A percentile compares a stretch with the other conserved stretches of the same genome.
Evolutionary conservation across 805 yeast species (phyloP).

Genomic region (Metschnikowia hibisci): DNA sequence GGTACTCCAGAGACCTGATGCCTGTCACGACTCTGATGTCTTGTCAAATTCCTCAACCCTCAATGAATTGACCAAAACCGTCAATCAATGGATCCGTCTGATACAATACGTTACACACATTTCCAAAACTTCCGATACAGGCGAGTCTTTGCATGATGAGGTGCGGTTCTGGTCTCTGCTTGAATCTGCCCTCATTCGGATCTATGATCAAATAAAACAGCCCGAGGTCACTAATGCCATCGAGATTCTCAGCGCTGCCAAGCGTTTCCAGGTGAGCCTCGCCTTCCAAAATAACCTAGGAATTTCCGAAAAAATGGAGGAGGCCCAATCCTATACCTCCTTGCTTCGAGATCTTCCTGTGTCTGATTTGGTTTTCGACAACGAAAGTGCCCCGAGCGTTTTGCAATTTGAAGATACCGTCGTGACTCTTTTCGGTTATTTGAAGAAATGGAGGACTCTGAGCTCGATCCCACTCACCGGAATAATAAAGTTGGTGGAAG

Average conservation of each 20-base stretch:
- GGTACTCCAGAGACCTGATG: conserved; percentile 22
- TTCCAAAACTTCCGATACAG: conserved; percentile 50
- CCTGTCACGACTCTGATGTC: conserved; percentile 22
- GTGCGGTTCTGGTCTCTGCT: conserved; percentile 73
- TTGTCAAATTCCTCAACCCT: conserved; percentile 49
- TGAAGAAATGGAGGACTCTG: conserved; percentile 55
- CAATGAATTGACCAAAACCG: conserved; percentile 65
- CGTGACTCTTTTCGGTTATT: conserved; percentile 49
- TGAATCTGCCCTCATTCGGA: conserved; percentile 53
- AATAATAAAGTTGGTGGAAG: conserved; percentile 62
- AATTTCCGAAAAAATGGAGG: conserved; percentile 48
- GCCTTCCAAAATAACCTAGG: conserved; percentile 71
- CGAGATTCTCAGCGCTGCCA: conserved; percentile 60
- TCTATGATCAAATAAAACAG: conserved; percentile 55
- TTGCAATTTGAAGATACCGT: conserved; percentile 44
- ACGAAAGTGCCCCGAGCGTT: conserved; percentile 27
- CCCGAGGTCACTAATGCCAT: conserved; percentile 55
- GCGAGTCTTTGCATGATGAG: conserved; percentile 57
- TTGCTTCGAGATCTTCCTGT: conserved; percentile 71
- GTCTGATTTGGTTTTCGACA: conserved; percentile 39
- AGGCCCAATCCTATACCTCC: conserved; percentile 54
- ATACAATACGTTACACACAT: conserved; percentile 55
- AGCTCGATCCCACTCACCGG: conserved; percentile 60
- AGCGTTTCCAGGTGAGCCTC: conserved; percentile 76
- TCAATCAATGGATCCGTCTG: conserved; percentile 69